These are phyloP conservation scores for Cutaneotrichosporon curvatum DNA, from an alignment of 1,284 basidiomycete species.

Conservation along the genomic window DNA sequence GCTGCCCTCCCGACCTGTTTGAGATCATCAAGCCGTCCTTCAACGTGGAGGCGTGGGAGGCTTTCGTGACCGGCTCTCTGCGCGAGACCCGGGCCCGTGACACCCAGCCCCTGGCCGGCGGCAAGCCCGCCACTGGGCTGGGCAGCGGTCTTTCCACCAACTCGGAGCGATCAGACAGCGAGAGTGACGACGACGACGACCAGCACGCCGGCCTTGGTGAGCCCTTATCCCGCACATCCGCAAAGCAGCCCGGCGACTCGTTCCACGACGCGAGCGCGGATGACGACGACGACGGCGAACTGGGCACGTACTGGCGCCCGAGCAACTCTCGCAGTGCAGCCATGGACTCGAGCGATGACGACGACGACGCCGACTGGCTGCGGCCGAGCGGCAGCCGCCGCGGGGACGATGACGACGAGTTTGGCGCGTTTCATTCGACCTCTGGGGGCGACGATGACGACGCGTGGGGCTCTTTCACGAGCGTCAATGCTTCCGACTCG, in stretches of 20 bases:
- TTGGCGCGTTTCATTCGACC: slow-evolving; percentile 26
- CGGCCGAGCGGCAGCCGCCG: slow-evolving; percentile 23
- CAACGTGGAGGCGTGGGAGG: slow-evolving; percentile 75
- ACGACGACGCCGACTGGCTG: slow-evolving; percentile 44
- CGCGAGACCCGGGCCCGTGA: slow-evolving; percentile 78
- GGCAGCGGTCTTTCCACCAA: slow-evolving; percentile 9
- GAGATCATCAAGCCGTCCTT: slow-evolving; percentile 58
- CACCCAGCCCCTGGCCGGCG: slow-evolving; percentile 69
- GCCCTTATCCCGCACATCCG: slow-evolving; percentile 28
- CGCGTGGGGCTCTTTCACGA: slow-evolving; percentile 42
- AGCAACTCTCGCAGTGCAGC: slow-evolving; percentile 5
- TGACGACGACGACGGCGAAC: slow-evolving; percentile 23
- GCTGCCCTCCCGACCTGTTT: slow-evolving; percentile 74
- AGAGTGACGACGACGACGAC: slow-evolving; percentile 32
- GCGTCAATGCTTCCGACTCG: slow-evolving; percentile 14
- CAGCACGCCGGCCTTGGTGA: slow-evolving; percentile 30
- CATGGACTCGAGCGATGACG: slow-evolving; percentile 39
- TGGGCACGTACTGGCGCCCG: slow-evolving; percentile 18
- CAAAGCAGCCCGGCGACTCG: slow-evolving; percentile 17
- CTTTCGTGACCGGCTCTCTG: slow-evolving; percentile 74
- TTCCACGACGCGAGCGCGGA: slow-evolving; percentile 24
- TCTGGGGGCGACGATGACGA: slow-evolving; percentile 28
- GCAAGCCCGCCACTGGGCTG: slow-evolving; percentile 38
- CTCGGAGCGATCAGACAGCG: slow-evolving; percentile 18
- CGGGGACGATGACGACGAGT: slow-evolving; percentile 30